Evolutionary conservation across 2,329 filamentous ascomycete species (phyloP).

Genomic region (Aureobasidium uvarum): DNA sequence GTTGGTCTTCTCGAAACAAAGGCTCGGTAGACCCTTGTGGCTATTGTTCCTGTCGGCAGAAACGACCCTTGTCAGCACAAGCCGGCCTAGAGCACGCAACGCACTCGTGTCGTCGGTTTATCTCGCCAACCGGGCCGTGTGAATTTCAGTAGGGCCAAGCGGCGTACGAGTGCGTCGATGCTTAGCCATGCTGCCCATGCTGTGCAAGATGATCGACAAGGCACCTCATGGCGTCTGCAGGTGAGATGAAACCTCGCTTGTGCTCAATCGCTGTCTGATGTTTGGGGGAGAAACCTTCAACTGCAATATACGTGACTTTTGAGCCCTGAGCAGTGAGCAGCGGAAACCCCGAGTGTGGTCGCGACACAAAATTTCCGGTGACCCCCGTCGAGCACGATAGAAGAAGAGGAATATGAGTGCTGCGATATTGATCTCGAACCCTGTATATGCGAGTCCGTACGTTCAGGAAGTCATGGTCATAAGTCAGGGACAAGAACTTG

Average conservation of each 20-base stretch:
- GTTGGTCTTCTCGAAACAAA: conserved; percentile 1
- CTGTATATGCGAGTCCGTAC: conserved; percentile 2
- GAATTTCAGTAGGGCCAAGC: neutral
- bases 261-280: neutral
- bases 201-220: neutral
- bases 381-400: too few species aligned
- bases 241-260: conserved; percentile 15
- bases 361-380: neutral
- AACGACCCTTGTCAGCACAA: neutral
- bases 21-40: conserved; percentile 4
- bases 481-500: neutral
- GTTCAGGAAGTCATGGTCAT: neutral
- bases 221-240: conserved; percentile 14
- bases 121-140: conserved; percentile 3
- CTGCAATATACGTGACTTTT: neutral
- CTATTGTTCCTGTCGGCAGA: neutral
- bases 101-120: neutral
- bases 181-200: neutral
- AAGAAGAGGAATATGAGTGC: too few species aligned
- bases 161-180: neutral
- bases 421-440: neutral
- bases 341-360: neutral
- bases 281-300: neutral
- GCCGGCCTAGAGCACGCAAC: neutral
- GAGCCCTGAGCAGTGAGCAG: neutral